A percentile compares a stretch with the other conserved stretches of the same genome.
Evolutionary conservation across 257 asterid species (phyloP).

Genomic region (Primulina eburnea): DNA sequence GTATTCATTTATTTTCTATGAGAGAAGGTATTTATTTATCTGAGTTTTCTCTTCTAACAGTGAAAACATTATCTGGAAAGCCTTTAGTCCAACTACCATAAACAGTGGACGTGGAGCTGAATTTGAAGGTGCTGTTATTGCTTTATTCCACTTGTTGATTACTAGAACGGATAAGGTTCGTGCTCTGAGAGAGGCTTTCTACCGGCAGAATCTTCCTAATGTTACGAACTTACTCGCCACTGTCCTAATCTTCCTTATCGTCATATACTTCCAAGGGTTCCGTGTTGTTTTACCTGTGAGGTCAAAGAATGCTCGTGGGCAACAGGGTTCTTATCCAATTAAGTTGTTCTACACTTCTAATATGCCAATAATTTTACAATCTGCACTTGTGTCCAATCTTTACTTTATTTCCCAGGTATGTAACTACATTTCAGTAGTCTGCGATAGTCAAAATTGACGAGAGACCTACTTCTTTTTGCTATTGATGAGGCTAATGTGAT

Average conservation of each 20-base stretch:
- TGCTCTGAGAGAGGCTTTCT: slow-evolving; percentile 59
- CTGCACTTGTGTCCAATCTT: slow-evolving; percentile 28
- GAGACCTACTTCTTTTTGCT: too few species aligned
- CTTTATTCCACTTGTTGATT: slow-evolving; percentile 23
- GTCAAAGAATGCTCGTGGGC: slow-evolving; percentile 35
- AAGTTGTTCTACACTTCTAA: slow-evolving; percentile 34
- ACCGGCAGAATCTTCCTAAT: slow-evolving; percentile 51
- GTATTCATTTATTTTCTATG: neutral
- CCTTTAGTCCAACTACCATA: slow-evolving; percentile 66
- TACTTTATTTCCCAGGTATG: slow-evolving; percentile 30
- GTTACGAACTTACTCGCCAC: slow-evolving; percentile 36
- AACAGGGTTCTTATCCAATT: slow-evolving; percentile 30
- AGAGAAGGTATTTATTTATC: neutral
- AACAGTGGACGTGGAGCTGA: slow-evolving; percentile 78
- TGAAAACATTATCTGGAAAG: slow-evolving; percentile 65
- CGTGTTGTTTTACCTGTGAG: slow-evolving; percentile 37
- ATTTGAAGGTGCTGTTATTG: slow-evolving; percentile 50
- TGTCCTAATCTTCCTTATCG: slow-evolving; percentile 30
- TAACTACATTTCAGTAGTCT: neutral
- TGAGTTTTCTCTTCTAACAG: slow-evolving; percentile 27
- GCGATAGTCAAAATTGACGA: too few species aligned
- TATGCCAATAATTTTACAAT: slow-evolving; percentile 31
- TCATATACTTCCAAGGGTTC: slow-evolving; percentile 38
- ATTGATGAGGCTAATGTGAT: too few species aligned
- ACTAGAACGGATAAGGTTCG: slow-evolving; percentile 62